Conservation (phyloP, 805 yeast species). For the Metschnikowia lochheadii region DNA sequence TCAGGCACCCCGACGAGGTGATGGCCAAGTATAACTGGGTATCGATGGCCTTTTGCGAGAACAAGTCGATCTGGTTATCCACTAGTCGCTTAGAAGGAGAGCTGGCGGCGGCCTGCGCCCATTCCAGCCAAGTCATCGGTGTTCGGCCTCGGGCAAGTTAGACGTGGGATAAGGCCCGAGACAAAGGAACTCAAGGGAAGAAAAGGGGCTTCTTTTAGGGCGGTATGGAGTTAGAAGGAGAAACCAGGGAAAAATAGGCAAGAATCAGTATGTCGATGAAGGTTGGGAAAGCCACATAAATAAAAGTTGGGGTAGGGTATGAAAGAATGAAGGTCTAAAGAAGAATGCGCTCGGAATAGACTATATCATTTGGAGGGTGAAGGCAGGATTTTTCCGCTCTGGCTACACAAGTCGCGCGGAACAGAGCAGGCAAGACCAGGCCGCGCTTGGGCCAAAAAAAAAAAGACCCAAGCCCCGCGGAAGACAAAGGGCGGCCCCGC, state of each 20-base stretch:
- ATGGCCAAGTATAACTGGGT: conserved; percentile 35
- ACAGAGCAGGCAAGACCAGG: background rate
- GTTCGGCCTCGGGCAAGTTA: background rate
- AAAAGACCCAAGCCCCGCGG: background rate
- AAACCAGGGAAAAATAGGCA: background rate
- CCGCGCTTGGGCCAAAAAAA: background rate
- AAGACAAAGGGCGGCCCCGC: background rate
- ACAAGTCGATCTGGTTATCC: conserved; percentile 25
- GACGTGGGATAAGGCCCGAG: background rate
- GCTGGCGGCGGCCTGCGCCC: conserved; percentile 2
- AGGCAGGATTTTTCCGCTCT: conserved; percentile 1
- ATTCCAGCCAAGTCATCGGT: conserved; percentile 1
- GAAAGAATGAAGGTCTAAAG: background rate
- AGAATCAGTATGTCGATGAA: background rate
- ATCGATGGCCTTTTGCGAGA: conserved; percentile 26
- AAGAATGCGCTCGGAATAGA: background rate
- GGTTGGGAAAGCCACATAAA: background rate
- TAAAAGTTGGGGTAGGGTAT: background rate
- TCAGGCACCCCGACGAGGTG: conserved; percentile 35
- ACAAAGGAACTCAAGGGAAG: background rate
- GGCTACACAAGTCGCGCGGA: background rate
- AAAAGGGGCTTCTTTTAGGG: background rate
- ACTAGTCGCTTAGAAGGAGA: conserved; percentile 9
- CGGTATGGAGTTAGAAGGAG: background rate
- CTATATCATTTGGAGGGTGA: background rate